Conservation (phyloP, 306 rosid species). For the Begonia fuchsioides region DNA sequence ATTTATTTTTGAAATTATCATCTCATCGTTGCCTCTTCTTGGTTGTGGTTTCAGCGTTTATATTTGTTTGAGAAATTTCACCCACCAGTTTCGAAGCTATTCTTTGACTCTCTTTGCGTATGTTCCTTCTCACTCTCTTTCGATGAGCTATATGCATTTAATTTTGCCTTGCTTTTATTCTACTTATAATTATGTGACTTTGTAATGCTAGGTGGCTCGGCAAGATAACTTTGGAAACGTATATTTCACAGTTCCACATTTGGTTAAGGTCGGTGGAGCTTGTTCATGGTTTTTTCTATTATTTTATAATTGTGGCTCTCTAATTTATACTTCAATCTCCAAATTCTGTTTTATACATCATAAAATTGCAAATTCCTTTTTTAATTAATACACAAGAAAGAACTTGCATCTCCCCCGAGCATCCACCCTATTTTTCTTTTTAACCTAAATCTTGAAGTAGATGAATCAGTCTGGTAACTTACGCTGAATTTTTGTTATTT, state of each 20-base stretch:
- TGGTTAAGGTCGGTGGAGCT: constrained; percentile 67
- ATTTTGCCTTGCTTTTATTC: background rate
- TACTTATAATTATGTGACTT: background rate
- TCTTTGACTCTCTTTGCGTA: constrained; percentile 88
- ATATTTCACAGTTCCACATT: constrained; percentile 95
- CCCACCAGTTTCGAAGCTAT: constrained; percentile 65
- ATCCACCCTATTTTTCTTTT: no score
- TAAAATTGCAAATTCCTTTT: no score
- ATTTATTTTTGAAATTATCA: no score
- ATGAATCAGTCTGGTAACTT: no score
- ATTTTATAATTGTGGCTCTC: no score
- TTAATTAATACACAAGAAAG: no score
- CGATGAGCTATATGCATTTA: constrained; percentile 3
- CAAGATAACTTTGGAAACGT: constrained; percentile 92
- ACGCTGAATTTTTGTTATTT: no score
- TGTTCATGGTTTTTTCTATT: no score
- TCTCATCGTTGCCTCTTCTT: constrained; percentile 2
- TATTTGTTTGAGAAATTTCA: constrained; percentile 85
- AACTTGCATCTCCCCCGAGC: no score
- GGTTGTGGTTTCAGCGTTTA: constrained; percentile 53
- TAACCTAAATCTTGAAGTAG: no score
- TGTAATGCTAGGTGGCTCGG: constrained; percentile 80
- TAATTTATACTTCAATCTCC: no score
- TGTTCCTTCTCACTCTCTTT: constrained; percentile 14
- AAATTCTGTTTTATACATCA: no score